Conservation (phyloP, 1,284 basidiomycete genomes). For the Gomphus sp. region DNA sequence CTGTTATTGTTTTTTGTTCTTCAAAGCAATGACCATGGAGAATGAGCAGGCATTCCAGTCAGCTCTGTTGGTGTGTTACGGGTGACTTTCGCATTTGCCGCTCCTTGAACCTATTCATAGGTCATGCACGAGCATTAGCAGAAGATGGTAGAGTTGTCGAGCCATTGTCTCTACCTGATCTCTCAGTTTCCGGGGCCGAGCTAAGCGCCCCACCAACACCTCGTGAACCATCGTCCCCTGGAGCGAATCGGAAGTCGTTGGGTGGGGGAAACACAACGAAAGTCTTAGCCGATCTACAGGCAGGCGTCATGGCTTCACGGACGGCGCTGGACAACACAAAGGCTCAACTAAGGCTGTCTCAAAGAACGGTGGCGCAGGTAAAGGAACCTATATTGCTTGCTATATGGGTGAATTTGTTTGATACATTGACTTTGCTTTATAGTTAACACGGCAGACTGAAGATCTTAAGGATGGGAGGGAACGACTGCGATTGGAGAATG, state of each 20-base stretch:
- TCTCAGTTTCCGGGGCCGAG: conserved; percentile 18
- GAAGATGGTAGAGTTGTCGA: conserved; percentile 46
- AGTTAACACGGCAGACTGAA: conserved; percentile 69
- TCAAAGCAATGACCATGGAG: conserved; percentile 9
- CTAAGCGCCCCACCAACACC: conserved; percentile 22
- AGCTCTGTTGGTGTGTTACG: conserved; percentile 62
- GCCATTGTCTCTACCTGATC: conserved; percentile 19
- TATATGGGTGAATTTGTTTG: neutral
- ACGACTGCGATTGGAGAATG: conserved; percentile 72
- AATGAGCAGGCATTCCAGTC: conserved; percentile 60
- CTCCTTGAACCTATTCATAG: conserved; percentile 27
- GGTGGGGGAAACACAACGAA: conserved; percentile 62
- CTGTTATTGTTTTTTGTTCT: conserved; percentile 13
- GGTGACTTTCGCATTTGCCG: conserved; percentile 6
- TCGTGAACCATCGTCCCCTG: conserved; percentile 23
- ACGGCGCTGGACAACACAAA: conserved; percentile 79
- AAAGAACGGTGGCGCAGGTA: conserved; percentile 62
- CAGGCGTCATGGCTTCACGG: conserved; percentile 69
- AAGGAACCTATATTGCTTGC: neutral
- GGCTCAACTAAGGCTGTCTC: conserved; percentile 64
- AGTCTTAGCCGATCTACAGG: conserved; percentile 74
- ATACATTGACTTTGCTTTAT: neutral
- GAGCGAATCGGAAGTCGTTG: conserved; percentile 55
- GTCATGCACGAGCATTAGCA: conserved; percentile 70
- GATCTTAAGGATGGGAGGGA: conserved; percentile 81